phyloP scores from a whole-genome alignment of 352 stramenopile genomes.

The Elongisporangium prolatum region DNA sequence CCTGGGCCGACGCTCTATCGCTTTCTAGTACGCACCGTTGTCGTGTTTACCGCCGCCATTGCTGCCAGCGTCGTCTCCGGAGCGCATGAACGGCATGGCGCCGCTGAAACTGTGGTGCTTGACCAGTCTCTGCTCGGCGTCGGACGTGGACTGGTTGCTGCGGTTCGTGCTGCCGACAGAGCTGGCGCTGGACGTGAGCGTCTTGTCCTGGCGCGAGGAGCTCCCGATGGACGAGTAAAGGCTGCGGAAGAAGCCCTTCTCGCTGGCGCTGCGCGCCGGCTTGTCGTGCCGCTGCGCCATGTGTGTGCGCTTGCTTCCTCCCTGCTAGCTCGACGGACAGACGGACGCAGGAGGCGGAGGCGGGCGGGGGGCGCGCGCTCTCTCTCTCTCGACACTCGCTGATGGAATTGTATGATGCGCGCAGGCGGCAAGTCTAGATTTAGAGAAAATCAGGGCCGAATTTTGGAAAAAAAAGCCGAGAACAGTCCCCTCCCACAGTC shows the following conservation, averaged over 20 bases:
- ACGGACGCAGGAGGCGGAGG: background rate
- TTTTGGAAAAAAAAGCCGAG: background rate
- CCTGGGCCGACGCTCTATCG: background rate
- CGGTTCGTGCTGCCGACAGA: constrained; percentile 27
- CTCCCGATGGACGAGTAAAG: constrained; percentile 58
- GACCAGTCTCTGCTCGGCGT: constrained; percentile 22
- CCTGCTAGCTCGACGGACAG: background rate
- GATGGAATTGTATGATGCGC: background rate
- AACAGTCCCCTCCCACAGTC: background rate
- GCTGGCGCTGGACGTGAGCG: constrained; percentile 24
- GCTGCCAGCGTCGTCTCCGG: constrained; percentile 18
- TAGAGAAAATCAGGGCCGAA: background rate
- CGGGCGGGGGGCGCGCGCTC: background rate
- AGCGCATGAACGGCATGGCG: constrained; percentile 55
- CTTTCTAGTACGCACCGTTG: constrained; percentile 13
- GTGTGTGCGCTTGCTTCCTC: background rate
- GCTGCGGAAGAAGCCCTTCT: constrained; percentile 60
- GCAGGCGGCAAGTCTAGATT: background rate
- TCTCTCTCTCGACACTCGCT: background rate
- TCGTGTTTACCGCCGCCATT: constrained; percentile 23
- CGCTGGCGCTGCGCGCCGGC: constrained; percentile 3
- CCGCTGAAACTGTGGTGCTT: constrained; percentile 76
- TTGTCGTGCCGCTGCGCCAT: background rate
- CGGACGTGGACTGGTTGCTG: constrained; percentile 14
- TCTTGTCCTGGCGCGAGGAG: constrained; percentile 38